Evolutionary conservation across 768 basidiomycete genomes (phyloP), one percentile per base, ranked within the genome.

Genomic region (Xerocomellus intermedius): DNA sequence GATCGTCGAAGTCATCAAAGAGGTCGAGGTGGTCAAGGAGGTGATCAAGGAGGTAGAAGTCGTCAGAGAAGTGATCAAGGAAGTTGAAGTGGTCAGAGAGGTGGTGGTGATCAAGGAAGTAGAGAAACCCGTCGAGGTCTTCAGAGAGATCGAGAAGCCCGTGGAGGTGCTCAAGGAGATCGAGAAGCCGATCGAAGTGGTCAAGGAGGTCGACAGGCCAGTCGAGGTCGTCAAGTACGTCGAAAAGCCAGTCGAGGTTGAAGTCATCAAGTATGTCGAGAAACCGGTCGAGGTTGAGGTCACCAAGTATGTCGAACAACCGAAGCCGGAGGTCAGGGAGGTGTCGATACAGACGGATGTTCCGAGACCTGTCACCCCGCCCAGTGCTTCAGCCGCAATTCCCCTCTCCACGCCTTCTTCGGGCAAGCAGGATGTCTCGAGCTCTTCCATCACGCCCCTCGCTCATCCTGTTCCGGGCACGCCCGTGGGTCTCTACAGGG

Each of bases 261-360:
- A 71, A 43, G 69, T 73, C 12, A 55, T 66, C 52, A 70, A 62
- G 51, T 59, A 64, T 21, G 58, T 67, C 22, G 67, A 70, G 13
- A 70, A 71, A 13, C 83, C 81, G 36, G 58, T 66, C 26, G 58
- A 63, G 30, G 50, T 59, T 8, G 58, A 63, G 36, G 64, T 64
- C 55, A 60, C 33, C 52, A 62, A 62, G 41, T 63, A 61, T 21
- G 28, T 62, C 12, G 69, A 70, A 8, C 70, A 70, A 19, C 82
- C 82, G 12, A 88, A 84, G 66, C 82, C 84, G 0, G 85, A 89
- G 61, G 72, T 82, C 32, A 84, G 77, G 65, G 91, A 94, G 61
- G 88, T 84, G 56, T 87, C 84, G 4, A 83, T 86, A 33, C 91
- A 94, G 73, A 93, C 91, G 2, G 91, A 94, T 57, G 79, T 79